Conservation (phyloP, 2,329 filamentous ascomycete genomes). For the Neofusicoccum sp. region DNA sequence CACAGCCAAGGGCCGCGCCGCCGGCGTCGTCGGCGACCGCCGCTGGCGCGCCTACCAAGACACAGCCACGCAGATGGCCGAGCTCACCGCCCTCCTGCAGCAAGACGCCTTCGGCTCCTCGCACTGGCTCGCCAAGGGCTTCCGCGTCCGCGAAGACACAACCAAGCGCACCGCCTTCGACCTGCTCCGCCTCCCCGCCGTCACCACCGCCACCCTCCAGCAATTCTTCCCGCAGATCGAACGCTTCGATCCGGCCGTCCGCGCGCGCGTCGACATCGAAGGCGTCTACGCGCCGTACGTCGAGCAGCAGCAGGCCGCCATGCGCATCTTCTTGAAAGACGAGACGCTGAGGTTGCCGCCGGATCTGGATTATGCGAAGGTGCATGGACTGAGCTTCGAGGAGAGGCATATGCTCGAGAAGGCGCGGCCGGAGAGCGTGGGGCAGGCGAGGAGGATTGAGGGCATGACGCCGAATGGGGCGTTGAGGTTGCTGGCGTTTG, state of each 20-base stretch:
- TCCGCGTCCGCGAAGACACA: slow-evolving; percentile 65
- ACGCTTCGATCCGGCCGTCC: slow-evolving; percentile 58
- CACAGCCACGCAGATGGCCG: slow-evolving; percentile 64
- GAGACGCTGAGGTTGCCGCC: slow-evolving; percentile 70
- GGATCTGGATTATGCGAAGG: slow-evolving; percentile 71
- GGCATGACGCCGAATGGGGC: slow-evolving; percentile 60
- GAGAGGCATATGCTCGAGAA: slow-evolving; percentile 70
- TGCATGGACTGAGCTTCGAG: slow-evolving; percentile 74
- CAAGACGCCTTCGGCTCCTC: slow-evolving; percentile 57
- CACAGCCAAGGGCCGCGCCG: slow-evolving; percentile 71
- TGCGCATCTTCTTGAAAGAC: slow-evolving; percentile 69
- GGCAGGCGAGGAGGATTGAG: slow-evolving; percentile 84
- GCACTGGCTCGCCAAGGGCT: slow-evolving; percentile 68
- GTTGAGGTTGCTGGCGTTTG: slow-evolving; percentile 59
- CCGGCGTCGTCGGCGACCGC: slow-evolving; percentile 73
- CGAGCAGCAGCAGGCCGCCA: slow-evolving; percentile 65
- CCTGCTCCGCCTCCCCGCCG: slow-evolving; percentile 66
- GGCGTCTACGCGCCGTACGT: slow-evolving; percentile 86
- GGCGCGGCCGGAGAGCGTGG: slow-evolving; percentile 78
- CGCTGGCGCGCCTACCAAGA: slow-evolving; percentile 72
- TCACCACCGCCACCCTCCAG: slow-evolving; percentile 58
- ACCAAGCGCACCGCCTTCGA: slow-evolving; percentile 72
- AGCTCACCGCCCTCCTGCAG: slow-evolving; percentile 62
- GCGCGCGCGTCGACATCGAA: slow-evolving; percentile 73
- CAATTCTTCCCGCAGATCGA: slow-evolving; percentile 57